Conservation (phyloP, 495 filamentous ascomycete genomes). For the Pseudevernia furfuracea region DNA sequence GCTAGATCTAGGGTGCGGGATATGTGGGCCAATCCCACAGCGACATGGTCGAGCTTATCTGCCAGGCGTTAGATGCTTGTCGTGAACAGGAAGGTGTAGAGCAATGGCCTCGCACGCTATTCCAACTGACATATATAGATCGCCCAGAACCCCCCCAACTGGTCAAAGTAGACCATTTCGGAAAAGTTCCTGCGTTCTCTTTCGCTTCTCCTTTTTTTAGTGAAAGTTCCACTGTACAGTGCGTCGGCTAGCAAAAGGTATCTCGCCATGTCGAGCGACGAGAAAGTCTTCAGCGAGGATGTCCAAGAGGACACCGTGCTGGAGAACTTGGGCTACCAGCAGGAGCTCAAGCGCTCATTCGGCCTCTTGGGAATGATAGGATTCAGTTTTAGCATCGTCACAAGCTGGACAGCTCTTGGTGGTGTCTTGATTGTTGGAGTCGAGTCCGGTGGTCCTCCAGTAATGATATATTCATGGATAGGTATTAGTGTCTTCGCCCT, state of each 20-base stretch:
- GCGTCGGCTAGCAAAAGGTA: background rate
- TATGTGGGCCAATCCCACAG: background rate
- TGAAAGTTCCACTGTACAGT: background rate
- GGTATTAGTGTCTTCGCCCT: slow-evolving; percentile 44
- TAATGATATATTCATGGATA: slow-evolving; percentile 52
- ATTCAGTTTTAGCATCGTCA: slow-evolving; percentile 54
- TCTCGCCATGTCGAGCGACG: slow-evolving; percentile 6
- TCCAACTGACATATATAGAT: background rate
- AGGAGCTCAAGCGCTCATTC: slow-evolving; percentile 52
- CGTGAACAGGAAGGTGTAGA: slow-evolving; percentile 14
- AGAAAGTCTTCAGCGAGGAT: slow-evolving; percentile 28
- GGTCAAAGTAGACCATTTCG: background rate
- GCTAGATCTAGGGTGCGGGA: background rate
- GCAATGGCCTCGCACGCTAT: background rate
- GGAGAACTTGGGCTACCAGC: slow-evolving; percentile 44
- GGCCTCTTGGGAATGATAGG: slow-evolving; percentile 53
- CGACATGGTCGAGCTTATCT: background rate
- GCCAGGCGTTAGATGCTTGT: background rate
- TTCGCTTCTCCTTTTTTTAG: background rate
- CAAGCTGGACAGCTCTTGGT: slow-evolving; percentile 50
- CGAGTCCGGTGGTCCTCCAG: slow-evolving; percentile 47
- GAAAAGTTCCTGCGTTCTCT: background rate
- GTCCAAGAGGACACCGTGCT: slow-evolving; percentile 38
- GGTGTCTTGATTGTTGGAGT: slow-evolving; percentile 52
- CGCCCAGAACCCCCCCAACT: background rate